Percentiles rank a stretch among this genome's conserved stretches.
These are phyloP conservation scores for Spinacia oleracea DNA, from an alignment of 179 eudicot genomes.

Conservation along the genomic window DNA sequence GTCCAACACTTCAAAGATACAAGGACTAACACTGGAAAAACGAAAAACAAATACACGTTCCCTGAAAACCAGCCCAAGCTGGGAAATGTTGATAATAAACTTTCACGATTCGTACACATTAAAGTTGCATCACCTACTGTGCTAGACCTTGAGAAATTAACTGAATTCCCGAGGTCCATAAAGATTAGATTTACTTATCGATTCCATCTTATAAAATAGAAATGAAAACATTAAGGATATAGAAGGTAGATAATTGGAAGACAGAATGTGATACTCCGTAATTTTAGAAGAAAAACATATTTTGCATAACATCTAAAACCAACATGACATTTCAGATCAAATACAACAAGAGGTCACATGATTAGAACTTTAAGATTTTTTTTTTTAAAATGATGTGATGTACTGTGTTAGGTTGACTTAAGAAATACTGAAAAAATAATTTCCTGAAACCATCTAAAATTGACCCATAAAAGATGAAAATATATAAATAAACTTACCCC, in stretches of 20 bases:
- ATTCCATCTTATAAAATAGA: neutral
- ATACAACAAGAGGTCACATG: neutral
- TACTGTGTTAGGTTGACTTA: neutral
- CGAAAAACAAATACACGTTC: no score
- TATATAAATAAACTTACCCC: conserved; percentile 65
- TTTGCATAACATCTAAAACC: neutral
- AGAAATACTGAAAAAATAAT: neutral
- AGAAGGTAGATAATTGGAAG: neutral
- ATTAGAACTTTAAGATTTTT: neutral
- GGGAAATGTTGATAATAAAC: neutral
- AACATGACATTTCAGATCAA: neutral
- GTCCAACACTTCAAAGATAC: neutral
- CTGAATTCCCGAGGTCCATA: neutral
- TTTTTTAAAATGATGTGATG: neutral
- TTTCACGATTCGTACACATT: neutral
- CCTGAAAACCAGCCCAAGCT: no score
- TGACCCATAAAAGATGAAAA: neutral
- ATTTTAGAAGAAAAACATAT: neutral
- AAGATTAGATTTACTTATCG: neutral
- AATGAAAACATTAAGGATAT: neutral
- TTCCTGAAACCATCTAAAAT: neutral
- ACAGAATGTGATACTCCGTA: neutral
- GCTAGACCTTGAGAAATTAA: neutral
- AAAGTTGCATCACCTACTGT: neutral
- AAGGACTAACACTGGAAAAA: neutral